Evolutionary conservation across 1,284 basidiomycete species (phyloP), one percentile per base, ranked within the genome.

Genomic region (Wallemia hederae): DNA sequence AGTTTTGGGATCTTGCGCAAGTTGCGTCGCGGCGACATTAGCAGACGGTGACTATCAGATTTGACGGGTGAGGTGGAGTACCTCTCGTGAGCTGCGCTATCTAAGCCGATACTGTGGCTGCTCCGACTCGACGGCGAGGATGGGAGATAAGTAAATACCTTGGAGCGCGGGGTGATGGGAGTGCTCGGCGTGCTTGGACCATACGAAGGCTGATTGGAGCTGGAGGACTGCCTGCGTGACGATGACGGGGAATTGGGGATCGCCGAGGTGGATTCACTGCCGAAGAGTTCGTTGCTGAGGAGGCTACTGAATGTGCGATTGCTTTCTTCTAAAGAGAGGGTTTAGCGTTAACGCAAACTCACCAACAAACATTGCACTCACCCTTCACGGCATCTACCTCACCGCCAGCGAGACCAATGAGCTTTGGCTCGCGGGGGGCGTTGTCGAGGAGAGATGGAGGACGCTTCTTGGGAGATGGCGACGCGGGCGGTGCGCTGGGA

Each of bases 41-140:
- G 78, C n/a, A 96, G 75, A 57, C 78, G 77, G 60, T 87, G 81
- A 65, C 81, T 86, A 66, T 85, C 82, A 27, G 82, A 79, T 9
- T 87, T 82, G 3, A 97, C 85, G 5, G 92, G 92, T 62, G 82
- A 87, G 70, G 88, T 79, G 22, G 85, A 87, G 70, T 96, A 97
- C 0, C 82, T 82, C 63, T 87, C 82, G 67, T 92, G 88, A 0
- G 79, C 70, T 63, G 77, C 77, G 61, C 75, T 76, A 62, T 77
- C 75, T 33, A 75, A 65, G 0, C 69, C 71, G 3, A 63, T 2
- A 56, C 61, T 7, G 65, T 60, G 2, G 63, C 63, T 63, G 15
- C 64, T 3, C 64, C 68, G 67, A 17, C 68, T 62, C n/a, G 61
- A 60, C 1, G 66, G 61, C 5, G 67, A 65, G 0, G 74, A 74